These are phyloP conservation scores for Euphorbia pulcherrima DNA, from an alignment of 345 rosid species.

Conservation along the genomic window DNA sequence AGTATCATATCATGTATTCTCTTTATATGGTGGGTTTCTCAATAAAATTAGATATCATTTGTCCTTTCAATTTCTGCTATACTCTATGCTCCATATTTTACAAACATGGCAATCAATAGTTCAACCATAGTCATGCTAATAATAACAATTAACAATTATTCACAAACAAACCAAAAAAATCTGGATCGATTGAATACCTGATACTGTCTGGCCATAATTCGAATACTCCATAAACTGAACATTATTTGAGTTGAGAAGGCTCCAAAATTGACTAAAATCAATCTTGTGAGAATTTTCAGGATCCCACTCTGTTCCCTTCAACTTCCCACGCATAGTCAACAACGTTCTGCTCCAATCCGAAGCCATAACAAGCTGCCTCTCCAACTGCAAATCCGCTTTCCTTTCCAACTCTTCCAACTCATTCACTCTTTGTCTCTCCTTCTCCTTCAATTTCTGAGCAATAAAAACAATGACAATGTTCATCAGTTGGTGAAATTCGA, in stretches of 20 bases:
- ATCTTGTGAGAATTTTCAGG: constrained; percentile 70
- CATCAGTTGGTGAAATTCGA: background rate
- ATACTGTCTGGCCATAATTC: constrained; percentile 75
- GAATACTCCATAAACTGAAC: constrained; percentile 90
- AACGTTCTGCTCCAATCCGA: constrained; percentile 80
- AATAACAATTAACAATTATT: background rate
- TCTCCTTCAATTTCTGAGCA: constrained; percentile 58
- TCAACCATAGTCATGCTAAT: background rate
- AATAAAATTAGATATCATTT: too few relatives aligned
- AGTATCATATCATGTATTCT: too few relatives aligned
- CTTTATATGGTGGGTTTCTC: too few relatives aligned
- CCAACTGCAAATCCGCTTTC: constrained; percentile 72
- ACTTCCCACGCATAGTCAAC: constrained; percentile 66
- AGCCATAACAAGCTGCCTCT: constrained; percentile 90
- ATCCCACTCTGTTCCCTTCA: constrained; percentile 90
- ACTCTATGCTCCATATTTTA: too few relatives aligned
- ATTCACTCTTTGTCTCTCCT: constrained; percentile 60
- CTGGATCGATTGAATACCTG: constrained; percentile 45
- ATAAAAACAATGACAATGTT: background rate
- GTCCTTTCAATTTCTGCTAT: too few relatives aligned
- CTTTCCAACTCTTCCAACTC: constrained; percentile 68
- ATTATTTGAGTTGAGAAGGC: constrained; percentile 69
- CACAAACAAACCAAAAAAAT: background rate
- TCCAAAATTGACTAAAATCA: constrained; percentile 71
- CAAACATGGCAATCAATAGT: background rate